Evolutionary conservation across 1,139 yeast genomes (phyloP).

Genomic region (Saccharomyces hybrid): DNA sequence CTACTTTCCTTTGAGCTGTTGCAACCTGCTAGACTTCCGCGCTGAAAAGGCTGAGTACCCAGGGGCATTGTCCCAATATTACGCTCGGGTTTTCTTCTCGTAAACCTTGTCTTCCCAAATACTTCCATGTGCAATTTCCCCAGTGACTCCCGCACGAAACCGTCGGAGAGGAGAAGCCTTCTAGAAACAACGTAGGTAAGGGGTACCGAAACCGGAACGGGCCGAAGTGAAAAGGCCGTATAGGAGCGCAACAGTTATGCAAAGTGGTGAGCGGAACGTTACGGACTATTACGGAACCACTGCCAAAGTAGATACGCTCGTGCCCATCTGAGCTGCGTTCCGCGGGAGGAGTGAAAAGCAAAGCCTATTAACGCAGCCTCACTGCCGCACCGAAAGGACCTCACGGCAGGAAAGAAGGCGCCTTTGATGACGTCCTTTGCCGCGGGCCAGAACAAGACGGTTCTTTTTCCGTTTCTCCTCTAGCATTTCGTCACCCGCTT

Average conservation of each 20-base stretch:
- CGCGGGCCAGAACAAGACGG: neutral
- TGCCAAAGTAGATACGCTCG: neutral
- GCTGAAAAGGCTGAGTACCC: neutral
- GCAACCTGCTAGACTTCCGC: neutral
- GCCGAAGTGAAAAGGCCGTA: neutral
- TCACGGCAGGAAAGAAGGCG: neutral
- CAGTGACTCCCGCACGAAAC: neutral
- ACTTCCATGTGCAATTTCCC: neutral
- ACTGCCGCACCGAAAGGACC: neutral
- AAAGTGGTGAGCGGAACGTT: neutral
- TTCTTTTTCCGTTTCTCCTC: neutral
- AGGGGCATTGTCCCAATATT: neutral
- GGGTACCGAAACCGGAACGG: neutral
- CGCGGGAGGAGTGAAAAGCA: neutral
- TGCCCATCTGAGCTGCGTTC: neutral
- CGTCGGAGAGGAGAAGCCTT: neutral
- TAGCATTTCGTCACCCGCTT: neutral
- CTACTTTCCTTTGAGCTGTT: neutral
- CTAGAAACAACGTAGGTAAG: neutral
- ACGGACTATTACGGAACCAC: neutral
- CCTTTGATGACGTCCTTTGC: neutral
- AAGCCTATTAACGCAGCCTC: neutral
- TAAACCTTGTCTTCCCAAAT: conserved; percentile 1
- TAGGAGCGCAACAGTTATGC: neutral
- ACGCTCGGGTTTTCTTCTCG: neutral